Evolutionary conservation across 352 stramenopile genomes (phyloP), one percentile per base, ranked within the genome.

Genomic region (Globisporangium acanthophoron): DNA sequence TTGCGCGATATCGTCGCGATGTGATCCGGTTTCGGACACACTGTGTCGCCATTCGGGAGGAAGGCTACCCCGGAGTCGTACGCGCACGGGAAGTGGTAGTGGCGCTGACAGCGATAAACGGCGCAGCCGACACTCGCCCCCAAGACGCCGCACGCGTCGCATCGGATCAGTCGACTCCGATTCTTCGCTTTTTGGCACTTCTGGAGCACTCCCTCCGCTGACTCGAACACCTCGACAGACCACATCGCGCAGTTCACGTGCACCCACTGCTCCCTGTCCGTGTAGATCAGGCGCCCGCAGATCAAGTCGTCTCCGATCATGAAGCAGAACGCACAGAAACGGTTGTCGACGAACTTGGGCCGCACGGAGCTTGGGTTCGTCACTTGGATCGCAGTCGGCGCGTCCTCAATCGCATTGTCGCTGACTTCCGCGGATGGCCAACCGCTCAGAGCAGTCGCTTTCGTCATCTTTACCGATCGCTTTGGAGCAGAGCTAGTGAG

Each of bases 71-170:
- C 78, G 46, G 77, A 66, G 53, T 91, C 89, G 18, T 93, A 73
- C 18, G 92, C 92, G 55, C 95, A 98, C 1, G 85, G 78, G 58
- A 98, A 98, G 67, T 99, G 96, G 52, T 92, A 99, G 61, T 97
- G 96, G 39, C 73, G 77, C 40, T 76, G 77, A 48, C 95, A 98
- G 7, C 90, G 87, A 7, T 74, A 70, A 33, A 92, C 85, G 12
- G 69, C 74, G 59, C 96, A 99, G 9, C 94, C 94, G 15, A 98
- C 71, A 5, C 90, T 98, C 13, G 96, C 95, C 6, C 96, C 96
- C 24, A 84, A 72, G 3, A 94, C 70, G 12, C 85, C 85, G 61
- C 96, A 98, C 5, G 80, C 83, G 56, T 97, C 88, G 53, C 96
- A 98, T 12, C 90, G 87, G 58, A 97, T 76, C 48, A 90, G 82